Evolutionary conservation across 2,329 filamentous ascomycete species (phyloP), one percentile per base, ranked within the genome.

Genomic region (Spiromastix sp.): DNA sequence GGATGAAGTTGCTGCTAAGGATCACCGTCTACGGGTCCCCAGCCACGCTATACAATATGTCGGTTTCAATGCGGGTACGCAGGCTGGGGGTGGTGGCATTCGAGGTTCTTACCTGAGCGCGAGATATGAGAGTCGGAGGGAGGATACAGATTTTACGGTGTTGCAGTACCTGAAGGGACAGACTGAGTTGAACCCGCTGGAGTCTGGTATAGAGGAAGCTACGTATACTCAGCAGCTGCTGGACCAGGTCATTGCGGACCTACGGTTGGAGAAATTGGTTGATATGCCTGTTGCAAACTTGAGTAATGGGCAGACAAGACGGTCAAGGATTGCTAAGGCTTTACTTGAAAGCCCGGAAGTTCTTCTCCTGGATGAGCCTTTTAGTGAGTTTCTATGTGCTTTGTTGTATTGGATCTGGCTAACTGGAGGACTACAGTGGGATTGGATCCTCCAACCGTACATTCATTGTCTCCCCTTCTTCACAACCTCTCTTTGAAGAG

Each of bases 291-390:
- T 96, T 5, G 75, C 83, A 16, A 93, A 91, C 55, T 62, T 98
- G 36, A 95, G 86, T 55, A 95, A 96, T 57, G 91, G 91, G 0
- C 91, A 98, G 60, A 89, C 83, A 5, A 70, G 89, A 43, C 69
- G 91, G 36, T 83, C 89, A 5, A 76, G 85, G 42, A 94, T 98
- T 46, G 91, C 86, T 2, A 83, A 85, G 48, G 86, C 87, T 0
- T 61, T 98, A 33, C 67, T 96, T 39, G 77, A 69, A 5, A 71
- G 72, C 34, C 91, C 91, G 0, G 82, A 93, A 56, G 71, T 94
- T 8, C 54, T 98, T 41, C 67, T 96, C 34, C 67, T 94, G 2
- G 91, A 98, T 59, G 89, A 94, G 49, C 89, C 91, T 1, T 95
- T 95, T 52, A 93, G 68, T 74, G 54, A 51, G 65, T 53, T 20